Conservation (phyloP, 1,284 basidiomycete genomes). For the Omphalotus olearius region DNA sequence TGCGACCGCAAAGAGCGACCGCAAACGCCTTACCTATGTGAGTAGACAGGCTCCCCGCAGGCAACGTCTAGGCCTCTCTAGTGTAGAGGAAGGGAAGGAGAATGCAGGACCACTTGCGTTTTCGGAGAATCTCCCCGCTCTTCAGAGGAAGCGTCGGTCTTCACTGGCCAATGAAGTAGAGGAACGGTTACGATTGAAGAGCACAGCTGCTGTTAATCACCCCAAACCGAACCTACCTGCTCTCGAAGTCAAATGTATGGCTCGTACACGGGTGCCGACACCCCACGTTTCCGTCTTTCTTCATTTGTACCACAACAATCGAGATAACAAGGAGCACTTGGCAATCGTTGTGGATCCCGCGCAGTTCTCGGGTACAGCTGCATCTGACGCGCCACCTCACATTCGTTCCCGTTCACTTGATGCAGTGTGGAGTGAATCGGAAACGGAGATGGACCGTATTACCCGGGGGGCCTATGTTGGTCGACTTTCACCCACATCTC, state of each 20-base stretch:
- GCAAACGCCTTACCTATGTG: constrained; percentile 50
- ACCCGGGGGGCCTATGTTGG: constrained; percentile 94
- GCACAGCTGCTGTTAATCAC: constrained; percentile 9
- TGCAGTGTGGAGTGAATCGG: constrained; percentile 78
- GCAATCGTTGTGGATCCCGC: constrained; percentile 93
- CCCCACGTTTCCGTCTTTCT: constrained; percentile 93
- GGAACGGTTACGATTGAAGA: constrained; percentile 26
- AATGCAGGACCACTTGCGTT: constrained; percentile 17
- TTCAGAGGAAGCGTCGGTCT: constrained; percentile 6
- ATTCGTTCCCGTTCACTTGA: constrained; percentile 87
- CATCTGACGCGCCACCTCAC: constrained; percentile 34
- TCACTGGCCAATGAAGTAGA: constrained; percentile 3
- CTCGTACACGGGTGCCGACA: constrained; percentile 94
- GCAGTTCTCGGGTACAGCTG: constrained; percentile 52
- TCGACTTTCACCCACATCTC: constrained; percentile 60
- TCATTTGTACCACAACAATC: constrained; percentile 92
- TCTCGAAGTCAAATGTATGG: constrained; percentile 84
- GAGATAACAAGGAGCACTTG: constrained; percentile 93
- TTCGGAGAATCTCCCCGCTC: constrained; percentile 14
- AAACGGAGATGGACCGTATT: constrained; percentile 93
- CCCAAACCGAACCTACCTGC: constrained; percentile 12
- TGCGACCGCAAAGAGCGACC: constrained; percentile 29
- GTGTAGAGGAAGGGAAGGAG: constrained; percentile 21
- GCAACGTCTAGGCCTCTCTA: constrained; percentile 35
- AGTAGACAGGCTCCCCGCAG: constrained; percentile 71